Evolutionary conservation across 139 green algal species (phyloP), one percentile per base, ranked within the genome.

Genomic region (Haematococcus lacustris): DNA sequence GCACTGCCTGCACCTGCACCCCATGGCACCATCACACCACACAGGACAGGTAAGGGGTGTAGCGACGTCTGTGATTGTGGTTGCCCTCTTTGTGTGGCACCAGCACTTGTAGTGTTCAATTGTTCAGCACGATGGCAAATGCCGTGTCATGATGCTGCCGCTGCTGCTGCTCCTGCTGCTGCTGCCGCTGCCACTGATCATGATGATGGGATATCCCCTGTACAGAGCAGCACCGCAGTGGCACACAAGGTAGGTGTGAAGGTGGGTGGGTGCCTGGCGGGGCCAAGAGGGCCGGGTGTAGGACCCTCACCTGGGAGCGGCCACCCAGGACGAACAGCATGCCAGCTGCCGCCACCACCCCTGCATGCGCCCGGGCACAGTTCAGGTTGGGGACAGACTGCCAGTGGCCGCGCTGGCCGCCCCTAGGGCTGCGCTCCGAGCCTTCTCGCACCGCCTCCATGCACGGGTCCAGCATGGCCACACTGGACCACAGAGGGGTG

Each of bases 251-350:
- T n/a, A n/a, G n/a, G n/a, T n/a, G n/a, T n/a, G n/a, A n/a, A n/a
- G n/a, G n/a, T n/a, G n/a, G n/a, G n/a, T n/a, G n/a, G n/a, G n/a
- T n/a, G n/a, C n/a, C n/a, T n/a, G n/a, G n/a, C n/a, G n/a, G n/a
- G n/a, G n/a, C n/a, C n/a, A n/a, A n/a, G n/a, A n/a, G n/a, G n/a
- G n/a, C n/a, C n/a, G n/a, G n/a, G n/a, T n/a, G n/a, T n/a, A n/a
- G n/a, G n/a, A n/a, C n/a, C n/a, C 53, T 66, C 30, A 80, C 68
- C 34, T 81, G 74, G 0, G 66, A 75, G 0, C 73, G 62, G 33
- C 75, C 72, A 6, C 80, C 83, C 57, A 84, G 63, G 7, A 89
- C 78, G 40, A 69, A 81, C 23, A 85, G 26, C 4, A 2, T 21
- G 28, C 70, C 57, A 66, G 64, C 68, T 4, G 66, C 67, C 28